A percentile compares a stretch with the other conserved stretches of the same genome.
Evolutionary conservation across 768 basidiomycete species (phyloP).

Genomic region (Pulveroboletus ravenelii): DNA sequence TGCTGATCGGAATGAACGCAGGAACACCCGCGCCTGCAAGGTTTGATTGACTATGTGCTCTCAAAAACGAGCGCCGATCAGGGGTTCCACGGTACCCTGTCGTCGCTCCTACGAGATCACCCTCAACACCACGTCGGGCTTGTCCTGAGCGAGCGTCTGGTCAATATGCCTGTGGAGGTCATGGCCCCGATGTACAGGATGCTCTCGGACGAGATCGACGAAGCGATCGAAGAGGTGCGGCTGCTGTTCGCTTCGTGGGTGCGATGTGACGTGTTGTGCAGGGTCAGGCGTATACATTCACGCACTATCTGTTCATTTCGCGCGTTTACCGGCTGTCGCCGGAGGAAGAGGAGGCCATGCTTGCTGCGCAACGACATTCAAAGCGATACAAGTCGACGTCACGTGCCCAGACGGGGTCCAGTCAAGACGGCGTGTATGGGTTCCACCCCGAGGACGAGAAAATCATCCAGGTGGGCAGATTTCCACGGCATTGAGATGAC

Average conservation of each 20-base stretch:
- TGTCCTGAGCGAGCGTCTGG: constrained; percentile 79
- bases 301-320: constrained; percentile 71
- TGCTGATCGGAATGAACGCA: constrained; percentile 25
- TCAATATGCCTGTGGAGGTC: constrained; percentile 95
- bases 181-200: constrained; percentile 90
- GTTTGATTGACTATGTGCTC: constrained; percentile 67
- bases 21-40: constrained; percentile 68
- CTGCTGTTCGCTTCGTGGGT: background rate
- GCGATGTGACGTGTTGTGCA: constrained; percentile 5
- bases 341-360: constrained; percentile 55
- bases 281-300: constrained; percentile 66
- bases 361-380: constrained; percentile 38
- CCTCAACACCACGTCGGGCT: constrained; percentile 61
- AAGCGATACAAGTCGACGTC: constrained; percentile 34
- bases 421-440: constrained; percentile 52
- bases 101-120: constrained; percentile 31
- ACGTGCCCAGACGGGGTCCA: constrained; percentile 11
- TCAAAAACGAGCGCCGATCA: constrained; percentile 48
- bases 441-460: constrained; percentile 88
- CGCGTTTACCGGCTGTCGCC: constrained; percentile 71
- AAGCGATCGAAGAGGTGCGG: constrained; percentile 62
- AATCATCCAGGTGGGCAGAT: constrained; percentile 52
- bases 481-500: too few species aligned
- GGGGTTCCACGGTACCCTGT: constrained; percentile 50
- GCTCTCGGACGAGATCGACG: constrained; percentile 77